Conservation (phyloP, 176 grass and related monocot genomes). For the Lolium perenne region DNA sequence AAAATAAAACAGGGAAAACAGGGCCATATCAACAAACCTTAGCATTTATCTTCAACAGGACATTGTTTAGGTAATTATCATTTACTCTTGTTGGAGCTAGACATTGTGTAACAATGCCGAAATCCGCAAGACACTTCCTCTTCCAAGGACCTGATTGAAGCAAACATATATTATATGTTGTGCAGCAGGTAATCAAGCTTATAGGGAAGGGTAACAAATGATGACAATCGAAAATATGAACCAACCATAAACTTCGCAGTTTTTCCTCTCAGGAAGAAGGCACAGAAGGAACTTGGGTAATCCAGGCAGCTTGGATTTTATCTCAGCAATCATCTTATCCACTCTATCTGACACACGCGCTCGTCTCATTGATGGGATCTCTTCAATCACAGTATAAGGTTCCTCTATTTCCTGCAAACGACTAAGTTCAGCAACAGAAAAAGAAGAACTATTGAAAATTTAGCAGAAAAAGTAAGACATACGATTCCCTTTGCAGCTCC, state of each 20-base stretch:
- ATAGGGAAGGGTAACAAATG: conserved; percentile 23
- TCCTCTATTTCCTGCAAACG: conserved; percentile 57
- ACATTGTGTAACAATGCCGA: conserved; percentile 94
- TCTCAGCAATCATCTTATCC: conserved; percentile 73
- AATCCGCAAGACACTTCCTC: conserved; percentile 84
- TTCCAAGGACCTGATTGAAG: conserved; percentile 85
- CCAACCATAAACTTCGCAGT: conserved; percentile 93
- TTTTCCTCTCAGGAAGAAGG: conserved; percentile 89
- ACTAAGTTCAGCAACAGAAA: conserved; percentile 9
- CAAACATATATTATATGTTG: conserved; percentile 15
- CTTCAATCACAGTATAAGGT: conserved; percentile 72
- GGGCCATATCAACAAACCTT: conserved; percentile 56
- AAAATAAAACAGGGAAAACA: background rate
- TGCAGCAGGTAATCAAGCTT: background rate
- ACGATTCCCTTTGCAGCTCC: conserved; percentile 76
- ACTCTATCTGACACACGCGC: conserved; percentile 58
- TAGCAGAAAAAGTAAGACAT: conserved; percentile 43
- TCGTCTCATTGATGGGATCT: conserved; percentile 59
- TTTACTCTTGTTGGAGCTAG: conserved; percentile 80
- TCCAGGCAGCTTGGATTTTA: conserved; percentile 71
- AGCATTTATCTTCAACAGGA: conserved; percentile 90
- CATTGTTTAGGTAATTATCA: conserved; percentile 79
- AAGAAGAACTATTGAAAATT: background rate
- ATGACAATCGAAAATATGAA: conserved; percentile 2
- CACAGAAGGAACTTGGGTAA: conserved; percentile 77